Evolutionary conservation across 495 filamentous ascomycete species (phyloP).

Genomic region (Hypoxylon rickii): DNA sequence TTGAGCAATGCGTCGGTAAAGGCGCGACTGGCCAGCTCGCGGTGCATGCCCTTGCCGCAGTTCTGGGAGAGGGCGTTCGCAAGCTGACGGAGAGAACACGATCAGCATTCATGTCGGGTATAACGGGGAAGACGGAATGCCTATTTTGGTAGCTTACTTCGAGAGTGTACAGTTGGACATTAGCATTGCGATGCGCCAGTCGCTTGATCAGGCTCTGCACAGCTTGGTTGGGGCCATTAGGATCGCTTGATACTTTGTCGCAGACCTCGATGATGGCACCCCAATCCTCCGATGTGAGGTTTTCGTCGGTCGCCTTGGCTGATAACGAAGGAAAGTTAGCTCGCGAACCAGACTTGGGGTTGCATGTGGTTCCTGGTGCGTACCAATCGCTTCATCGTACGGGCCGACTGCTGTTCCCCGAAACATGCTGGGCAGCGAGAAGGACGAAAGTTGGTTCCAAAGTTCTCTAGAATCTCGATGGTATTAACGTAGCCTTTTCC

Average conservation of each 20-base stretch:
- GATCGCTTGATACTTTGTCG: constrained; percentile 74
- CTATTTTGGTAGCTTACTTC: constrained; percentile 62
- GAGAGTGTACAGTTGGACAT: constrained; percentile 98
- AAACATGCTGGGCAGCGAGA: constrained; percentile 49
- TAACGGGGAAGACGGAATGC: neutral
- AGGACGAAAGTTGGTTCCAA: constrained; percentile 10
- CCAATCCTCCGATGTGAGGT: constrained; percentile 97
- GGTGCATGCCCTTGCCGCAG: constrained; percentile 87
- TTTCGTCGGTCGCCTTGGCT: constrained; percentile 99
- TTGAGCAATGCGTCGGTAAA: constrained; percentile 95
- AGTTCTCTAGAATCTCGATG: neutral
- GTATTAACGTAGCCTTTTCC: neutral
- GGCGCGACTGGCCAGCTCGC: constrained; percentile 89
- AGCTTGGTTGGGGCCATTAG: constrained; percentile 80
- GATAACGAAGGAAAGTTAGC: constrained; percentile 12
- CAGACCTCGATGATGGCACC: constrained; percentile 98
- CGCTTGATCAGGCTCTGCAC: constrained; percentile 95
- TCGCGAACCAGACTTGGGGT: constrained; percentile 2
- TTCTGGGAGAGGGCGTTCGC: constrained; percentile 95
- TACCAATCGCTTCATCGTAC: constrained; percentile 59
- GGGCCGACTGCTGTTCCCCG: constrained; percentile 55
- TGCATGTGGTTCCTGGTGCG: constrained; percentile 18
- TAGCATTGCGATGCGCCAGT: constrained; percentile 94
- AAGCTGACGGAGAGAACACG: constrained; percentile 54
- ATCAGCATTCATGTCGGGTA: neutral